phyloP scores from a whole-genome alignment of 768 basidiomycete genomes.

The Panaeolus papilionaceus region DNA sequence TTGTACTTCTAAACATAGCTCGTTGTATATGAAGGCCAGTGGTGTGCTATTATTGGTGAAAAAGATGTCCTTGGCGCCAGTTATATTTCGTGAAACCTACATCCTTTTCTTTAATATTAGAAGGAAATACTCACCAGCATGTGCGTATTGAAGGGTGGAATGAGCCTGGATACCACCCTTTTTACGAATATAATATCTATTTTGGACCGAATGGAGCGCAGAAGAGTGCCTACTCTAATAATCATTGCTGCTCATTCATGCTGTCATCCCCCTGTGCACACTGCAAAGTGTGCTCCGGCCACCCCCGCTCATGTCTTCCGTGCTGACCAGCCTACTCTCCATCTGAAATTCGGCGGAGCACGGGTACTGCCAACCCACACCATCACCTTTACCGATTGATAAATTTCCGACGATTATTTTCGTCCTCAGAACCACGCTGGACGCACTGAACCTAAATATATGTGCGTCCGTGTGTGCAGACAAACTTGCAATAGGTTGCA shows the following conservation, averaged over 20 bases:
- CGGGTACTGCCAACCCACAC: not conserved
- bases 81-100: not conserved
- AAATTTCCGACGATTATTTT: not conserved
- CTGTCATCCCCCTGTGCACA: too few relatives aligned
- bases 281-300: not conserved
- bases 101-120: slow-evolving; percentile 10
- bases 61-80: slow-evolving; percentile 1
- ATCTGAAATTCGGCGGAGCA: not conserved
- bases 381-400: not conserved
- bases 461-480: not conserved
- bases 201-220: not conserved
- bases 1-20: slow-evolving; percentile 11
- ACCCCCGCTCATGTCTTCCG: not conserved
- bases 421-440: not conserved
- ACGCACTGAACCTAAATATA: not conserved
- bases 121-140: not conserved
- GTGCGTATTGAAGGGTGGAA: not conserved
- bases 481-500: not conserved
- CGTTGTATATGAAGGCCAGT: not conserved
- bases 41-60: not conserved
- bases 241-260: too few relatives aligned
- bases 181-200: not conserved
- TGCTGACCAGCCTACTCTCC: not conserved
- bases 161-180: not conserved
- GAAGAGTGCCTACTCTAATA: too few relatives aligned